These are phyloP conservation scores for Rhodotorula sp. DNA, from an alignment of 1,284 basidiomycete species.

Conservation along the genomic window DNA sequence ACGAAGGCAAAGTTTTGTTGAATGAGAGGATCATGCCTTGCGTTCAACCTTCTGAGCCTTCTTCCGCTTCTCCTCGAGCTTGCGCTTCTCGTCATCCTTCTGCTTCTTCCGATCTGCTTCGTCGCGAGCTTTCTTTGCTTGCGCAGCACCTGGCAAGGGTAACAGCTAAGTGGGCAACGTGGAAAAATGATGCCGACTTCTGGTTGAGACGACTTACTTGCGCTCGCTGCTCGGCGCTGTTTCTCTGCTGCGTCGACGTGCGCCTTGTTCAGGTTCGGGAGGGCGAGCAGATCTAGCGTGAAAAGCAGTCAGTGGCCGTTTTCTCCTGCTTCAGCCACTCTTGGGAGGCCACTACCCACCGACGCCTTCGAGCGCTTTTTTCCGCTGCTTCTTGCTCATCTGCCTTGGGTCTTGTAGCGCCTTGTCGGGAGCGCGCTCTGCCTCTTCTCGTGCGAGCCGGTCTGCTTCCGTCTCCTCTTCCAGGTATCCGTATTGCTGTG, in stretches of 20 bases:
- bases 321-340: fast-evolving
- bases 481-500: constrained; percentile 33
- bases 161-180: neutral
- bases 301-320: neutral
- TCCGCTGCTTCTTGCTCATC: constrained; percentile 36
- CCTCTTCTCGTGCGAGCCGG: constrained; percentile 2
- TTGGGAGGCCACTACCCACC: constrained; percentile 10
- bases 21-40: neutral
- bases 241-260: constrained; percentile 25
- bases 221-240: constrained; percentile 4
- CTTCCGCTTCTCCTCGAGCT: constrained; percentile 38
- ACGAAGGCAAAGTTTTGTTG: neutral
- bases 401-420: constrained; percentile 19
- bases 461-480: constrained; percentile 32
- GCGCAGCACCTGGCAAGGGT: constrained; percentile 11
- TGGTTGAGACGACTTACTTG: neutral
- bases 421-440: constrained; percentile 10
- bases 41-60: constrained; percentile 37
- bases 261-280: constrained; percentile 35
- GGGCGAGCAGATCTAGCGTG: constrained; percentile 29
- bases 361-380: constrained; percentile 40
- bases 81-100: constrained; percentile 39
- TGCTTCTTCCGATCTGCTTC: constrained; percentile 38
- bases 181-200: too few species aligned
- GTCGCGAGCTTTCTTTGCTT: constrained; percentile 38